Conservation (phyloP, 805 yeast genomes). For the Nakazawaea sp. region DNA sequence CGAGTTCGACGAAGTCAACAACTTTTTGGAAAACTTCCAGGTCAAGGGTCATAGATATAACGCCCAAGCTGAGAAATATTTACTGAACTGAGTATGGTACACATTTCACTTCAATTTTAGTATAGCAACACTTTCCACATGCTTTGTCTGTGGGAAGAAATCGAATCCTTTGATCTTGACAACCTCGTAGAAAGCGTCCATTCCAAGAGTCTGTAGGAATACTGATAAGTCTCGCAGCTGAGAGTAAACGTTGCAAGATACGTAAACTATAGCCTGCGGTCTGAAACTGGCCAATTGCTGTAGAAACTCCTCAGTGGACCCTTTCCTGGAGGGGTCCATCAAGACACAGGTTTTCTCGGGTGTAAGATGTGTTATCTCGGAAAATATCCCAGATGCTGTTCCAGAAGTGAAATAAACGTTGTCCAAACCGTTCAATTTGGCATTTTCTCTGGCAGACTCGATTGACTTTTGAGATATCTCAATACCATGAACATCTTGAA, state of each 20-base stretch:
- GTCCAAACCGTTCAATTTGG: conserved; percentile 26
- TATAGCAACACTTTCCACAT: conserved; percentile 51
- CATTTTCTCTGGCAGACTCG: conserved; percentile 31
- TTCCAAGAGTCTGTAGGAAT: conserved; percentile 20
- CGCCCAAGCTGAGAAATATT: no score
- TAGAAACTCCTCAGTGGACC: conserved; percentile 28
- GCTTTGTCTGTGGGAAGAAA: conserved; percentile 52
- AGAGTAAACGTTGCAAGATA: conserved; percentile 38
- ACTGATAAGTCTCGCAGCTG: conserved; percentile 35
- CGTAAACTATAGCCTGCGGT: conserved; percentile 31
- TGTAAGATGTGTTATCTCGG: conserved; percentile 19
- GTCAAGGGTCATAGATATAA: conserved; percentile 39
- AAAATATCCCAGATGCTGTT: conserved; percentile 29
- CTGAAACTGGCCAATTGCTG: conserved; percentile 28
- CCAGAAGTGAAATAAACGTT: conserved; percentile 29
- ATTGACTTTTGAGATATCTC: conserved; percentile 29
- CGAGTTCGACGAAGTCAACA: conserved; percentile 49
- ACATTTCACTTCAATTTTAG: no score
- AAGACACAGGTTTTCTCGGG: conserved; percentile 30
- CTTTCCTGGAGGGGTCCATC: conserved; percentile 40
- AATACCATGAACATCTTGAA: conserved; percentile 33
- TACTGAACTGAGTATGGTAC: no score
- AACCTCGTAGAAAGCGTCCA: conserved; percentile 16
- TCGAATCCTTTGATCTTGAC: conserved; percentile 31
- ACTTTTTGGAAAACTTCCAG: conserved; percentile 32